Evolutionary conservation across 2,329 filamentous ascomycete species (phyloP).

Genomic region (Ophiosphaerella narmari): DNA sequence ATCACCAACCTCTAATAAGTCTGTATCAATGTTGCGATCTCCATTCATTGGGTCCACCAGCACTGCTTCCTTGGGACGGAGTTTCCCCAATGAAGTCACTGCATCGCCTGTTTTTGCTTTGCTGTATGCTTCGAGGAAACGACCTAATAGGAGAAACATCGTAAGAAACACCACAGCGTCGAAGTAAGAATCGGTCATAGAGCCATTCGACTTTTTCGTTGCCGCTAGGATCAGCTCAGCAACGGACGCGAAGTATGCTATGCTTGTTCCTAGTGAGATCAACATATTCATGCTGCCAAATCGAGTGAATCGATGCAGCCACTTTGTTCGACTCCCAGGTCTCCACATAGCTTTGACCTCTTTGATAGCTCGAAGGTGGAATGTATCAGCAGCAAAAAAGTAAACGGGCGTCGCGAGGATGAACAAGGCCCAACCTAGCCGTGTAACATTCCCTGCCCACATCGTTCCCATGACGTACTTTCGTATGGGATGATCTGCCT

Average conservation of each 20-base stretch:
- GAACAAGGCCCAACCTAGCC: slow-evolving; percentile 79
- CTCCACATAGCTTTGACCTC: slow-evolving; percentile 81
- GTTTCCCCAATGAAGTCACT: slow-evolving; percentile 75
- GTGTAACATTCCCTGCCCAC: slow-evolving; percentile 70
- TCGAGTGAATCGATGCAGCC: slow-evolving; percentile 79
- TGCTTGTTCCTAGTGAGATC: slow-evolving; percentile 83
- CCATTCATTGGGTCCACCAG: slow-evolving; percentile 59
- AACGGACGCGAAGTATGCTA: slow-evolving; percentile 84
- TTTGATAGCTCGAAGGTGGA: slow-evolving; percentile 78
- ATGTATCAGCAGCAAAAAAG: slow-evolving; percentile 82
- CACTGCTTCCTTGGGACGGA: slow-evolving; percentile 77
- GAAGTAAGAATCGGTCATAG: slow-evolving; percentile 66
- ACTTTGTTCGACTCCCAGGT: slow-evolving; percentile 70
- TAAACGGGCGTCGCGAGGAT: slow-evolving; percentile 84
- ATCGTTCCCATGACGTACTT: slow-evolving; percentile 72
- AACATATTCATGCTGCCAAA: slow-evolving; percentile 98
- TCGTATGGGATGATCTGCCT: slow-evolving; percentile 61
- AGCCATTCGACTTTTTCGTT: slow-evolving; percentile 42
- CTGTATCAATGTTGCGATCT: slow-evolving; percentile 59
- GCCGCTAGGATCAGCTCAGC: slow-evolving; percentile 70
- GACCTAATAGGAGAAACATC: slow-evolving; percentile 76
- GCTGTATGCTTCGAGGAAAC: slow-evolving; percentile 85
- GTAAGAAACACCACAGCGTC: slow-evolving; percentile 93
- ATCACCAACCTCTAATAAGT: slow-evolving; percentile 64
- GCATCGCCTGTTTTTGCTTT: slow-evolving; percentile 90